phyloP scores from a whole-genome alignment of 495 filamentous ascomycete genomes.

The Podospora didyma region DNA sequence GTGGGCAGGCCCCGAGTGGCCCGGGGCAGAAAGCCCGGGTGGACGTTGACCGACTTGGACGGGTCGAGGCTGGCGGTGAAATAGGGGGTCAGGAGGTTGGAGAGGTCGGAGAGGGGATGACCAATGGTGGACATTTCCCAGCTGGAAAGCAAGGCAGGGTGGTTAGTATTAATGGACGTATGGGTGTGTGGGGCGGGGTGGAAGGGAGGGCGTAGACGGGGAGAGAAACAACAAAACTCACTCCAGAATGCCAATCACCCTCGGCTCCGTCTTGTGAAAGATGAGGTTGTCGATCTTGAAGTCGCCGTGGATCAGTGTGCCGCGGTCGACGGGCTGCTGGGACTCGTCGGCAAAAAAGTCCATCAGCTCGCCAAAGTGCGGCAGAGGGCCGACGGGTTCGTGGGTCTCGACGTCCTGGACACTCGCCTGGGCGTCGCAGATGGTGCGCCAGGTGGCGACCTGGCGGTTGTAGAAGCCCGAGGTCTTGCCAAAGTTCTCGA shows the following conservation, averaged over 20 bases:
- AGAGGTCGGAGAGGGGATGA: conserved; percentile 85
- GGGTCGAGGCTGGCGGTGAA: conserved; percentile 36
- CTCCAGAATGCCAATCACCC: conserved; percentile 91
- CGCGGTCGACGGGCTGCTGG: conserved; percentile 72
- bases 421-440: conserved; percentile 72
- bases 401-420: conserved; percentile 71
- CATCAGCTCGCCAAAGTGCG: conserved; percentile 76
- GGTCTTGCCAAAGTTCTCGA: conserved; percentile 69
- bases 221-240: conserved; percentile 32
- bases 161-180: background rate
- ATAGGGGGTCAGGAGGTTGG: conserved; percentile 73
- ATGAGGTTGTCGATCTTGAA: conserved; percentile 98
- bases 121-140: conserved; percentile 98
- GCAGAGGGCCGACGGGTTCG: conserved; percentile 73
- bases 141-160: conserved; percentile 26
- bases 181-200: too few relatives aligned
- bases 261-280: conserved; percentile 82
- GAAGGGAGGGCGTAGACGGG: conserved; percentile 1
- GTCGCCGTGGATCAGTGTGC: conserved; percentile 84
- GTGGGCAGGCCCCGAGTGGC: conserved; percentile 70
- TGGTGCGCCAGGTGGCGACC: conserved; percentile 71
- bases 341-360: conserved; percentile 65
- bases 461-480: conserved; percentile 84
- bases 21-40: conserved; percentile 55
- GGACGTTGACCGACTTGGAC: conserved; percentile 23